Evolutionary conservation across 345 rosid genomes (phyloP).

Genomic region (Kandelia obovata): DNA sequence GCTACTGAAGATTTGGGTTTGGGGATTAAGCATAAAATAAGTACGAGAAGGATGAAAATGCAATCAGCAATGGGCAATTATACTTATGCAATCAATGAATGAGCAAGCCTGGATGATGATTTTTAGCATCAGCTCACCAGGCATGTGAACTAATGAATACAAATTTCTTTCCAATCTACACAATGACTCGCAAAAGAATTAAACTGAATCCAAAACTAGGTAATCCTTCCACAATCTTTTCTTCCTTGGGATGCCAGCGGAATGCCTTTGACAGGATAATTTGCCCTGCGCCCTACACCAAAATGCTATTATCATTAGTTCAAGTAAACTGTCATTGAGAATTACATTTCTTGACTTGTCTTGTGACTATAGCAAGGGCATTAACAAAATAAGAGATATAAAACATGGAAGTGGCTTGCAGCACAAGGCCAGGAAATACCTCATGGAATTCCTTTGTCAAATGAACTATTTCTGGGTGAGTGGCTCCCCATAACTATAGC

Average conservation of each 20-base stretch:
- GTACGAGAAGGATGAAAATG: conserved; percentile 15
- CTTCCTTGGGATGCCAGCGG: conserved; percentile 76
- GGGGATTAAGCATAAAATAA: conserved; percentile 14
- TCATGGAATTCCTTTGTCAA: conserved; percentile 66
- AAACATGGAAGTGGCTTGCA: background rate
- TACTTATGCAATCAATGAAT: conserved; percentile 49
- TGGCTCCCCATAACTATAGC: conserved; percentile 55
- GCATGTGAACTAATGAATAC: conserved; percentile 55
- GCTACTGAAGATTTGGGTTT: background rate
- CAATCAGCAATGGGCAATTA: conserved; percentile 37
- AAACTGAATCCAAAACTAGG: conserved; percentile 39
- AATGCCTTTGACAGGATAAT: conserved; percentile 62
- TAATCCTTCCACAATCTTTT: conserved; percentile 82
- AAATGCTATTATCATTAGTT: conserved; percentile 14
- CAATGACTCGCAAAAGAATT: conserved; percentile 2
- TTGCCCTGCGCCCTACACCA: conserved; percentile 70
- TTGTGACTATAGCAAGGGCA: background rate
- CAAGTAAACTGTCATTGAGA: no score
- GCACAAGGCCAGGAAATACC: conserved; percentile 49
- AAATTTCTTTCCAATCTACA: conserved; percentile 51
- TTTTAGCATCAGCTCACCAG: conserved; percentile 54
- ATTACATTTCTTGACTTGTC: no score
- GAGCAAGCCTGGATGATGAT: conserved; percentile 37
- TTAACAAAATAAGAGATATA: background rate
- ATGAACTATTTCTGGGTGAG: conserved; percentile 78